Conservation (phyloP, 306 rosid species). For the Gastrolobium villosum region DNA sequence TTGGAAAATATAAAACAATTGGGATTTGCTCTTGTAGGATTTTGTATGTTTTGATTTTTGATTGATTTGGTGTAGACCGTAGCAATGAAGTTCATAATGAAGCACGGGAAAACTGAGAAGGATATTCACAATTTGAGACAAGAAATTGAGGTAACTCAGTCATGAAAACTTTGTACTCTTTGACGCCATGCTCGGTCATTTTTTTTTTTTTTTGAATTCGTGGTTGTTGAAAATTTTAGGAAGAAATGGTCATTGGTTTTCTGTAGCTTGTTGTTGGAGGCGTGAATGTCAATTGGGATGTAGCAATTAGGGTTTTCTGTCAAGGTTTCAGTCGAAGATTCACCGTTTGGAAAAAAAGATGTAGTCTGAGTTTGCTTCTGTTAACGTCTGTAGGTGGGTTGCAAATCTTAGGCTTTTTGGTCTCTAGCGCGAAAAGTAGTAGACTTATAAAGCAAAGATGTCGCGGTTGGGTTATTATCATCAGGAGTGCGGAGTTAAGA, state of each 20-base stretch:
- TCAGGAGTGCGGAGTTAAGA: neutral
- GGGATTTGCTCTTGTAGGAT: neutral
- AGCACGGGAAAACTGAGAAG: conserved; percentile 96
- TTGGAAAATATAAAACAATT: neutral
- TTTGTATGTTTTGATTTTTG: neutral
- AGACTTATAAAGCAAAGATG: neutral
- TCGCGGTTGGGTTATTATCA: neutral
- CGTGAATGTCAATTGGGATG: neutral
- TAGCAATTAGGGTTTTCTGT: neutral
- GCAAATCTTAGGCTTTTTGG: neutral
- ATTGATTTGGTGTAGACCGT: conserved; percentile 63
- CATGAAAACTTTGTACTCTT: neutral
- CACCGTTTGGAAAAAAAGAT: neutral
- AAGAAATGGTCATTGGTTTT: neutral
- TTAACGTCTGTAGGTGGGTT: neutral
- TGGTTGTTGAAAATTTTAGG: neutral
- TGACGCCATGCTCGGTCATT: neutral
- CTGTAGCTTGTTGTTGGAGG: conserved; percentile 11
- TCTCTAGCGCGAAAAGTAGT: conserved; percentile 15
- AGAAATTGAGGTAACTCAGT: conserved; percentile 82
- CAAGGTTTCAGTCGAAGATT: neutral
- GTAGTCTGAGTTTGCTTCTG: neutral
- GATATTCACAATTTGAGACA: conserved; percentile 92
- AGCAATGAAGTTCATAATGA: conserved; percentile 97
- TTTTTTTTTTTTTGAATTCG: neutral